phyloP scores from a whole-genome alignment of 345 rosid species.

The Salix suchowensis region DNA sequence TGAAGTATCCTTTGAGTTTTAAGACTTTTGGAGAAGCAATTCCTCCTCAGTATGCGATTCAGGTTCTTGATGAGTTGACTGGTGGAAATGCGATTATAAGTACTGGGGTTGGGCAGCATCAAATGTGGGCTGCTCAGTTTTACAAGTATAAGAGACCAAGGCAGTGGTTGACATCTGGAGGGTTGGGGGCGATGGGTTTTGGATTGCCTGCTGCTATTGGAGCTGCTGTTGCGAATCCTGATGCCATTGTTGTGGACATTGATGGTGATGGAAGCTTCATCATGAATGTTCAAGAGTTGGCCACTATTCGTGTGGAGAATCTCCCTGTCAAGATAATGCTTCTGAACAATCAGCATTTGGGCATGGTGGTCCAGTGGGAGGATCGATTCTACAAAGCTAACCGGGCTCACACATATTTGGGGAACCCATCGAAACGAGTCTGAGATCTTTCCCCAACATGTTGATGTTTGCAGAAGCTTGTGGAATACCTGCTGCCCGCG shows the following conservation, averaged over 20 bases:
- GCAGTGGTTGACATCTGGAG: slow-evolving; percentile 88
- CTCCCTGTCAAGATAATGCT: slow-evolving; percentile 78
- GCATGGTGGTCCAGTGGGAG: slow-evolving; percentile 97
- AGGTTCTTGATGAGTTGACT: slow-evolving; percentile 83
- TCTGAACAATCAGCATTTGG: slow-evolving; percentile 90
- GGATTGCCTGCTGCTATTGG: slow-evolving; percentile 99
- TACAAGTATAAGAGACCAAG: slow-evolving; percentile 85
- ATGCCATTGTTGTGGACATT: slow-evolving; percentile 75
- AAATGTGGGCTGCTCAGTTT: slow-evolving; percentile 99
- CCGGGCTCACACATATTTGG: slow-evolving; percentile 83
- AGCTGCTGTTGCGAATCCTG: slow-evolving; percentile 90
- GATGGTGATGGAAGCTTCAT: slow-evolving; percentile 98
- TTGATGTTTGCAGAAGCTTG: slow-evolving; percentile 81
- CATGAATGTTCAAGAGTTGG: slow-evolving; percentile 94
- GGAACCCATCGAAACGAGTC: slow-evolving; percentile 66
- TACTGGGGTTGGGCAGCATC: slow-evolving; percentile 98
- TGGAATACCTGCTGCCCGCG: slow-evolving; percentile 81
- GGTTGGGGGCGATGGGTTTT: slow-evolving; percentile 98
- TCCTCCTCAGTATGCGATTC: slow-evolving; percentile 89
- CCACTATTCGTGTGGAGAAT: slow-evolving; percentile 75
- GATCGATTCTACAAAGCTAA: slow-evolving; percentile 91
- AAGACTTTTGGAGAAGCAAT: slow-evolving; percentile 88
- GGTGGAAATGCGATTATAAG: slow-evolving; percentile 77
- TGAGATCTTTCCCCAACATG: slow-evolving; percentile 83
- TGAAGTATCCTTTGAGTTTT: slow-evolving; percentile 57